A percentile compares a stretch with the other conserved stretches of the same genome.
Evolutionary conservation across 129 eudicot genomes (phyloP).

Genomic region (Deinandra increscens): DNA sequence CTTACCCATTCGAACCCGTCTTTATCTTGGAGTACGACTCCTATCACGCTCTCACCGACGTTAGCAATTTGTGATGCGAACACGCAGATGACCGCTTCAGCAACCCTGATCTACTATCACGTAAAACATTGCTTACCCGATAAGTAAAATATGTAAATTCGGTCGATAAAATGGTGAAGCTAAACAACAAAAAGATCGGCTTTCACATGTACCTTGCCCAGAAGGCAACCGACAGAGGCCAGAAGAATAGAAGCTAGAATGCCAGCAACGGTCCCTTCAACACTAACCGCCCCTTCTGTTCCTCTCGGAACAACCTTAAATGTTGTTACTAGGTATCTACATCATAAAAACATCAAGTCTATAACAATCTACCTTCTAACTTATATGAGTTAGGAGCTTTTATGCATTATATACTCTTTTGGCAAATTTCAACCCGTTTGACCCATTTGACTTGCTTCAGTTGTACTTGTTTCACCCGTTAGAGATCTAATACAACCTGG

Average conservation of each 20-base stretch:
- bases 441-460: too few species aligned
- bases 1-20: slow-evolving; percentile 91
- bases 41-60: slow-evolving; percentile 84
- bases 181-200: background rate
- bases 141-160: background rate
- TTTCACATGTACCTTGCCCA: slow-evolving; percentile 50
- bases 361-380: background rate
- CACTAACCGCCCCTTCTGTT: slow-evolving; percentile 90
- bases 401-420: too few species aligned
- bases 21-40: slow-evolving; percentile 83
- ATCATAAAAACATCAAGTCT: slow-evolving; percentile 12
- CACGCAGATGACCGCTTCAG: slow-evolving; percentile 72
- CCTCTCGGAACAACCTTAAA: slow-evolving; percentile 94
- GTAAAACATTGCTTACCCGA: background rate
- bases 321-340: slow-evolving; percentile 82
- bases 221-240: slow-evolving; percentile 52
- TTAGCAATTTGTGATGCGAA: slow-evolving; percentile 96
- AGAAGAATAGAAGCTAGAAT: slow-evolving; percentile 75
- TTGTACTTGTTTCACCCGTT: too few species aligned
- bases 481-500: too few species aligned
- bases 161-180: background rate
- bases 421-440: too few species aligned
- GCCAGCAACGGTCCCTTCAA: slow-evolving; percentile 92
- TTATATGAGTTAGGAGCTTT: too few species aligned
- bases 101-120: slow-evolving; percentile 47